Percentiles rank a stretch among this genome's conserved stretches.
These are phyloP conservation scores for Globisporangium solare DNA, from an alignment of 352 stramenopile genomes.

Conservation along the genomic window DNA sequence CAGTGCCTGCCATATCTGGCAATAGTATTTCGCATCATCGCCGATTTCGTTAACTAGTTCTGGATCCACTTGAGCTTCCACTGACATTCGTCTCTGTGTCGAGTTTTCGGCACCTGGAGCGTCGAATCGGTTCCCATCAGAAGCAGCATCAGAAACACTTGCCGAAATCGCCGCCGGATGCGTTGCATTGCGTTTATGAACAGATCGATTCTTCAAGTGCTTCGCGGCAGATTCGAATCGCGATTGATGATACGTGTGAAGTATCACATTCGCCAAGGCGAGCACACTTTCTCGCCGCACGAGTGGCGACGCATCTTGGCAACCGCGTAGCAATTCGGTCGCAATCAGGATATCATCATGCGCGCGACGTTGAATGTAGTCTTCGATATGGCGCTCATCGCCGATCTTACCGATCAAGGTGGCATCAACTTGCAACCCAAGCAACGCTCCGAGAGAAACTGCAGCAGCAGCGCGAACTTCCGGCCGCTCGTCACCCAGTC, in stretches of 20 bases:
- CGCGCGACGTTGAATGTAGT: slow-evolving; percentile 52
- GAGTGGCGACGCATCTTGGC: slow-evolving; percentile 77
- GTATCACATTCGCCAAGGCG: slow-evolving; percentile 76
- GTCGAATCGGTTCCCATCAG: neutral
- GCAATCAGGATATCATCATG: slow-evolving; percentile 69
- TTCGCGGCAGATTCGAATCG: slow-evolving; percentile 83
- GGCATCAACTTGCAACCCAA: slow-evolving; percentile 77
- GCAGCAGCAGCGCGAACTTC: slow-evolving; percentile 91
- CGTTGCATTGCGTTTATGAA: slow-evolving; percentile 11
- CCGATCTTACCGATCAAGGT: slow-evolving; percentile 42
- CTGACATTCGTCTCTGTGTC: slow-evolving; percentile 4
- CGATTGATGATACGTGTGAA: slow-evolving; percentile 84
- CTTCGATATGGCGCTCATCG: slow-evolving; percentile 44
- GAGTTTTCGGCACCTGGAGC: neutral
- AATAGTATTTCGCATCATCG: slow-evolving; percentile 78
- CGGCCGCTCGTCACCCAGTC: slow-evolving; percentile 81
- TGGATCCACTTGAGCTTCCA: slow-evolving; percentile 38
- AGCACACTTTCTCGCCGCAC: slow-evolving; percentile 82
- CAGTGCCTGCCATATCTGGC: slow-evolving; percentile 80
- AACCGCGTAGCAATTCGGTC: slow-evolving; percentile 60
- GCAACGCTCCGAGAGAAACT: slow-evolving; percentile 91
- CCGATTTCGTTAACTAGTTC: slow-evolving; percentile 38
- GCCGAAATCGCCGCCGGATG: neutral
- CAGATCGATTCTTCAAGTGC: slow-evolving; percentile 62
- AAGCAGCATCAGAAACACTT: neutral